A percentile compares a stretch with the other conserved stretches of the same genome.
phyloP scores from a whole-genome alignment of 345 rosid species.

The Citrus glauca region DNA sequence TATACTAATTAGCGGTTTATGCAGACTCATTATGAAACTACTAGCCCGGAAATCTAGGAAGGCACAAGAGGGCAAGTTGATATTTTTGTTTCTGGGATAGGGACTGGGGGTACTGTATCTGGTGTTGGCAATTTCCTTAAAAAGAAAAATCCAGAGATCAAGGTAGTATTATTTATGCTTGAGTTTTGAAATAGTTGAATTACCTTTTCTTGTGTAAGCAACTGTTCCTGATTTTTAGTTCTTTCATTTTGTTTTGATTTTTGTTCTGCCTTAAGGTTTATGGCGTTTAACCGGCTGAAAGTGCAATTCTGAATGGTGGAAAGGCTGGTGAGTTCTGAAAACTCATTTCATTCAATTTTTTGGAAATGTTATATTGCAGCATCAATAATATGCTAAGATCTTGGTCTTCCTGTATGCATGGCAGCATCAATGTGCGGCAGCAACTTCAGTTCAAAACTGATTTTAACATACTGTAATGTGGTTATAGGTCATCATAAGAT shows the following conservation, averaged over 20 bases:
- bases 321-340: slow-evolving; percentile 23
- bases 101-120: slow-evolving; percentile 51
- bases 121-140: slow-evolving; percentile 65
- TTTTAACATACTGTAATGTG: too few relatives aligned
- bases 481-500: slow-evolving; percentile 46
- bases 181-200: not conserved
- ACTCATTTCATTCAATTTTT: too few relatives aligned
- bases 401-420: too few relatives aligned
- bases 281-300: slow-evolving; percentile 45
- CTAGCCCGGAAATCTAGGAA: slow-evolving; percentile 70
- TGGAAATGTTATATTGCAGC: too few relatives aligned
- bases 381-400: too few relatives aligned
- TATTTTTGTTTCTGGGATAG: slow-evolving; percentile 43
- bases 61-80: slow-evolving; percentile 43
- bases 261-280: slow-evolving; percentile 21
- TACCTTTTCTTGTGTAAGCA: too few relatives aligned
- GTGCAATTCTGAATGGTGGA: slow-evolving; percentile 43
- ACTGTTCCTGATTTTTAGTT: not conserved
- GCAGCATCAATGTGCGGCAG: not conserved
- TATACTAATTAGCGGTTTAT: not conserved
- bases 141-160: slow-evolving; percentile 52
- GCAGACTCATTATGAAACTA: slow-evolving; percentile 69
- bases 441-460: too few relatives aligned
- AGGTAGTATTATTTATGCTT: slow-evolving; percentile 27
- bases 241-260: too few relatives aligned